Evolutionary conservation across 192 early-diverging fungal genomes (phyloP).

Genomic region (Rhizoclosmatium globosum): DNA sequence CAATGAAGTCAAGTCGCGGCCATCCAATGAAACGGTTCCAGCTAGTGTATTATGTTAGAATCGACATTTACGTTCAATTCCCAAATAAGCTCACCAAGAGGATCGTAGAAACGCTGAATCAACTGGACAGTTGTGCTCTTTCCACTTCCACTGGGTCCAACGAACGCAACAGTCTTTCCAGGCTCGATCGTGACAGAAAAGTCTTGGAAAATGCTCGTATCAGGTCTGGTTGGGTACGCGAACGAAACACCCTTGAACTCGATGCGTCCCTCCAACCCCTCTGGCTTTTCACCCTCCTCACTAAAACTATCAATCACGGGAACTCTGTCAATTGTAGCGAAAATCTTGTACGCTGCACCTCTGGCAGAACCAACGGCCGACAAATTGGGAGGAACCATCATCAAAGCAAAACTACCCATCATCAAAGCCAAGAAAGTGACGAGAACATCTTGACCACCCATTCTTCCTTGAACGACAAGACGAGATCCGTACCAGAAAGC

Average conservation of each 20-base stretch:
- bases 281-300: constrained; percentile 45
- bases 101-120: constrained; percentile 60
- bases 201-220: constrained; percentile 64
- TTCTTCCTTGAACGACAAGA: constrained; percentile 55
- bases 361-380: constrained; percentile 47
- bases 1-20: constrained; percentile 77
- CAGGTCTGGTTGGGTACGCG: constrained; percentile 67
- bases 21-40: constrained; percentile 80
- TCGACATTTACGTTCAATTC: not conserved
- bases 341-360: constrained; percentile 62
- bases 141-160: constrained; percentile 81
- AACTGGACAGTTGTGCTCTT: constrained; percentile 77
- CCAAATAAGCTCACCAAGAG: constrained; percentile 19
- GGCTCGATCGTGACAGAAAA: constrained; percentile 64
- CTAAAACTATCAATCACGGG: constrained; percentile 52
- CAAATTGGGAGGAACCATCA: constrained; percentile 47
- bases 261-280: constrained; percentile 49
- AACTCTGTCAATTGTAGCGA: constrained; percentile 55
- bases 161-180: constrained; percentile 84
- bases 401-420: constrained; percentile 57
- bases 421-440: constrained; percentile 56
- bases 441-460: constrained; percentile 58
- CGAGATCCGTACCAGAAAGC: constrained; percentile 87
- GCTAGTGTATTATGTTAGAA: not conserved
- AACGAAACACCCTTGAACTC: constrained; percentile 61